Evolutionary conservation across 2,329 filamentous ascomycete genomes (phyloP), one percentile per base, ranked within the genome.

Genomic region (Nemania sp.): DNA sequence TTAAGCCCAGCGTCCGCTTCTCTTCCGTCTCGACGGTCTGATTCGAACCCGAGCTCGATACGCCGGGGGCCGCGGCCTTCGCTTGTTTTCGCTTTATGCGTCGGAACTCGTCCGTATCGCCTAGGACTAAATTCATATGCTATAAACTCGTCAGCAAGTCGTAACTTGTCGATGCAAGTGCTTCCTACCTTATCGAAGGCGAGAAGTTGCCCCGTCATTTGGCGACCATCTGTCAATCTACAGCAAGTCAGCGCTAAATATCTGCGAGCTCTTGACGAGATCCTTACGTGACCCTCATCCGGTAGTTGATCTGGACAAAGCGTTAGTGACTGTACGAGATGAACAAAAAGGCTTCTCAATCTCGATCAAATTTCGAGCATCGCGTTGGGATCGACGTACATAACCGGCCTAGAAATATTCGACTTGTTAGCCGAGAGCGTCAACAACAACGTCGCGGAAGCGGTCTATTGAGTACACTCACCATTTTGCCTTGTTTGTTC

Each of bases 401-500:
- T 87, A 86, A 74, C 84, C 85, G 76, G 84, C 84, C 85, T 88
- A 75, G 63, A 77, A 71, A 68, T 67, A 75, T 62, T 68, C 68
- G 71, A 74, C 72, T 72, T 71, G 80, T 89, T 78, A 88, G 85
- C 79, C 75, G 77, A 69, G 68, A 66, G 76, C 74, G 74, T 82
- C 77, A 80, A 81, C 77, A 80, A 81, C 73, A 68, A 69, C 62
- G 73, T 75, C 70, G 73, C 71, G 69, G 62, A 72, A 67, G 72
- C 65, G 71, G 66, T 64, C 66, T 67, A 65, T 67, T n/a, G n/a
- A n/a, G 62, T 50, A 53, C 61, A 54, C 90, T 82, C 80, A 97
- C 94, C 94, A 99, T 97, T 83, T 99, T 97, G 77, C 94, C 94
- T 77, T 97, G 92, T 77, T 96, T 96, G 83, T 96, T 93, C 72